Evolutionary conservation across 2,329 filamentous ascomycete genomes (phyloP).

Genomic region (Sarocladium oryzae): DNA sequence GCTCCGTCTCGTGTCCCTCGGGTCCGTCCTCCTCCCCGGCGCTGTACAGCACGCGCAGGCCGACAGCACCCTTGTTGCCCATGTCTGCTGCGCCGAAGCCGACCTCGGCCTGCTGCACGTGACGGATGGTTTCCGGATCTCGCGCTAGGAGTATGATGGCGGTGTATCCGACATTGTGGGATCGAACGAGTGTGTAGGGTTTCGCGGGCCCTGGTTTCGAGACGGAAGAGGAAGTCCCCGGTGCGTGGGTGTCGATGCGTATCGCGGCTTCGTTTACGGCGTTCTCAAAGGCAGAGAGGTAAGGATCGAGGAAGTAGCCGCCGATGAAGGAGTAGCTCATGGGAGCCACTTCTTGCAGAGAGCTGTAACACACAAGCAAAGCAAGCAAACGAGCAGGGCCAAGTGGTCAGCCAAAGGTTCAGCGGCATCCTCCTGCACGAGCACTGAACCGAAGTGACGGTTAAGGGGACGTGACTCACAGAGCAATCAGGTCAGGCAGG

Average conservation of each 20-base stretch:
- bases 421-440: slow-evolving; percentile 16
- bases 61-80: slow-evolving; percentile 94
- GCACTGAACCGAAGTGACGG: slow-evolving; percentile 11
- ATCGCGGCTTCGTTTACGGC: slow-evolving; percentile 65
- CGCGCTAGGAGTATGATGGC: slow-evolving; percentile 79
- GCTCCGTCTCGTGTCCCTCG: slow-evolving; percentile 43
- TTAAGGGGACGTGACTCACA: slow-evolving; percentile 39
- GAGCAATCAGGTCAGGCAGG: slow-evolving; percentile 49
- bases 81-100: slow-evolving; percentile 82
- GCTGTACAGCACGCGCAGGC: slow-evolving; percentile 60
- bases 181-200: slow-evolving; percentile 63
- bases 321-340: slow-evolving; percentile 81
- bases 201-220: slow-evolving; percentile 19
- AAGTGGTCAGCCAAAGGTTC: too few relatives aligned
- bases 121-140: slow-evolving; percentile 51
- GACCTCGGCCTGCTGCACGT: slow-evolving; percentile 71
- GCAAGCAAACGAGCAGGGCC: slow-evolving; percentile 10
- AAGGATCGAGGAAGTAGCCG: slow-evolving; percentile 68
- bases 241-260: slow-evolving; percentile 3
- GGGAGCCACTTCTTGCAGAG: slow-evolving; percentile 87
- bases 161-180: slow-evolving; percentile 81
- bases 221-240: slow-evolving; percentile 6
- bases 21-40: slow-evolving; percentile 74
- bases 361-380: slow-evolving; percentile 44
- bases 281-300: slow-evolving; percentile 64